phyloP scores from a whole-genome alignment of 805 yeast species.

The Pichia phayaonensis region DNA sequence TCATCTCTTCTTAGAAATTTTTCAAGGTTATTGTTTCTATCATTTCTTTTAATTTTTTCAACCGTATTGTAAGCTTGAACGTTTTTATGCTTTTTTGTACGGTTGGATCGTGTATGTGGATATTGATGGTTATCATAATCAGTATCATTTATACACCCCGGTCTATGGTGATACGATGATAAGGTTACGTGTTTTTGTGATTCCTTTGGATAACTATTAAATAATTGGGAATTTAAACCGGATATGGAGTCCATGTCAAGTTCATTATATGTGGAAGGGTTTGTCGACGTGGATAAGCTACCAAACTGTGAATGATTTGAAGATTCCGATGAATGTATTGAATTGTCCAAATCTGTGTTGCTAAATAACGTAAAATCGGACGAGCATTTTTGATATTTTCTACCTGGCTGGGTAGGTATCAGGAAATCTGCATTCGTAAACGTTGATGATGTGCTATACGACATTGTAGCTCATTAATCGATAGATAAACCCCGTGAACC shows the following conservation, averaged over 20 bases:
- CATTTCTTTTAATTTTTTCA: constrained; percentile 9
- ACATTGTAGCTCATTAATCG: background rate
- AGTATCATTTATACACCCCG: background rate
- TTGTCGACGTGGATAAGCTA: background rate
- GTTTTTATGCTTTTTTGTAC: background rate
- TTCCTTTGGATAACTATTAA: background rate
- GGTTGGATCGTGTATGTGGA: background rate
- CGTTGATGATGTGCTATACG: background rate
- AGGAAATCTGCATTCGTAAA: background rate
- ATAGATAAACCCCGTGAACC: background rate
- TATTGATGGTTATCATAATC: background rate
- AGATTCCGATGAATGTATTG: background rate
- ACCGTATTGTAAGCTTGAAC: background rate
- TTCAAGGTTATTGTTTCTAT: constrained; percentile 21
- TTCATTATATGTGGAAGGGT: background rate
- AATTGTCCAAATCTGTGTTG: background rate
- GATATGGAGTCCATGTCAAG: constrained; percentile 1
- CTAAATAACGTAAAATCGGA: background rate
- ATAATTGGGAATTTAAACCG: constrained; percentile 1
- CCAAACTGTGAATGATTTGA: background rate
- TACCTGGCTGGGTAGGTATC: background rate
- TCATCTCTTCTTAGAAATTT: constrained; percentile 22
- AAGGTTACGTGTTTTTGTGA: background rate
- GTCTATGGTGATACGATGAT: background rate
- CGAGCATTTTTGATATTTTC: background rate